These are phyloP conservation scores for Hypoxylon sp. DNA, from an alignment of 2,329 filamentous ascomycete genomes.

Conservation along the genomic window DNA sequence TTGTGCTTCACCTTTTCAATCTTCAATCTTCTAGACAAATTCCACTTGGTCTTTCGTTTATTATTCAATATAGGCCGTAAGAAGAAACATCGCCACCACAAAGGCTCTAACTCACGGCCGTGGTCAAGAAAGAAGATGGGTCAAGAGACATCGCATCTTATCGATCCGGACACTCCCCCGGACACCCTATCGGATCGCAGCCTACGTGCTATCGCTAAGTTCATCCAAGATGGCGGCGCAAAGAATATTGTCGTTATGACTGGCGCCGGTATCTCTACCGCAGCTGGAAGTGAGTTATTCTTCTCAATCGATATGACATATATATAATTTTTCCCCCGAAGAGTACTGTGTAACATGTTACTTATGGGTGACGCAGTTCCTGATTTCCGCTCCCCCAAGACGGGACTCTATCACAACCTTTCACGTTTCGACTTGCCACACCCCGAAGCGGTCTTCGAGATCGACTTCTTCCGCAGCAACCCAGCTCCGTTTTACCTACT, in stretches of 20 bases:
- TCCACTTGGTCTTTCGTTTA: neutral
- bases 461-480: constrained; percentile 86
- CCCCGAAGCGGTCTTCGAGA: constrained; percentile 94
- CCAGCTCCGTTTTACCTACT: constrained; percentile 93
- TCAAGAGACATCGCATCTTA: constrained; percentile 80
- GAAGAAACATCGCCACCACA: constrained; percentile 49
- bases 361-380: constrained; percentile 74
- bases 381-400: constrained; percentile 94
- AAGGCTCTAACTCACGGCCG: constrained; percentile 42
- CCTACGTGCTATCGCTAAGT: constrained; percentile 81
- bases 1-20: neutral
- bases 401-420: constrained; percentile 93
- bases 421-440: constrained; percentile 87
- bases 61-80: constrained; percentile 48
- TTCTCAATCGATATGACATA: neutral
- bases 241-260: constrained; percentile 88
- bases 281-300: constrained; percentile 69
- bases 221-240: constrained; percentile 78
- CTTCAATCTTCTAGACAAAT: neutral
- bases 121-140: constrained; percentile 76
- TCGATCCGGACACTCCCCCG: constrained; percentile 76
- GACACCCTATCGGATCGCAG: constrained; percentile 77
- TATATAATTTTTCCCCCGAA: neutral
- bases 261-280: constrained; percentile 89
- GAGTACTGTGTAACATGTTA: constrained; percentile 10